Conservation (phyloP, 2,329 filamentous ascomycete species). For the Penicillium oxalicum region DNA sequence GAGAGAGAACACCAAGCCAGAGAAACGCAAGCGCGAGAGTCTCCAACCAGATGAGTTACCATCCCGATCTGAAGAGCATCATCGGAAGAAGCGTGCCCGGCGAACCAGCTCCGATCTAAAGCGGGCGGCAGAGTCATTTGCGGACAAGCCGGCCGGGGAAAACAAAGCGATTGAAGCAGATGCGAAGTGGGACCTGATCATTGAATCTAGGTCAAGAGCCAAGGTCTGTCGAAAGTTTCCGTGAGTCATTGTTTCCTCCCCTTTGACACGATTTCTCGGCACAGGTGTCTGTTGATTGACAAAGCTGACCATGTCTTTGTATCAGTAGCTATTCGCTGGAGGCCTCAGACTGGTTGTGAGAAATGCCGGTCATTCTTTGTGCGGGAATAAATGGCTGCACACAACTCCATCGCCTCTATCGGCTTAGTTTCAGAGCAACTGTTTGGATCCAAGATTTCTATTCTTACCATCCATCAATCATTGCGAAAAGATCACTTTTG, state of each 20-base stretch:
- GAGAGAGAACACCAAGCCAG: conserved; percentile 24
- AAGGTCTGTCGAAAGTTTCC: background rate
- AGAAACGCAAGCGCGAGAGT: conserved; percentile 40
- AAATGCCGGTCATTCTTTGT: too few relatives aligned
- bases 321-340: too few relatives aligned
- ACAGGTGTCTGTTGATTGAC: background rate
- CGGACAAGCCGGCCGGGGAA: background rate
- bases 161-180: conserved; percentile 3
- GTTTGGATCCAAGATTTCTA: too few relatives aligned
- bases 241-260: background rate
- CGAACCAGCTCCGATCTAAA: conserved; percentile 6
- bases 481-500: too few relatives aligned
- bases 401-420: too few relatives aligned
- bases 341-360: too few relatives aligned
- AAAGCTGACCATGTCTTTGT: background rate
- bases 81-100: conserved; percentile 20
- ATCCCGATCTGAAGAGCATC: conserved; percentile 11
- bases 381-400: too few relatives aligned
- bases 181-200: background rate
- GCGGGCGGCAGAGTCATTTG: conserved; percentile 1
- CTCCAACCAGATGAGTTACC: conserved; percentile 24
- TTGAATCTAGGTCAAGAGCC: background rate
- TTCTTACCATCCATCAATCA: too few relatives aligned
- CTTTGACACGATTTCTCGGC: too few relatives aligned
- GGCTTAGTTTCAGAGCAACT: too few relatives aligned